Base-by-base conservation (phyloP, 148 eudicot species). In the Vaccinium darrowii region DNA sequence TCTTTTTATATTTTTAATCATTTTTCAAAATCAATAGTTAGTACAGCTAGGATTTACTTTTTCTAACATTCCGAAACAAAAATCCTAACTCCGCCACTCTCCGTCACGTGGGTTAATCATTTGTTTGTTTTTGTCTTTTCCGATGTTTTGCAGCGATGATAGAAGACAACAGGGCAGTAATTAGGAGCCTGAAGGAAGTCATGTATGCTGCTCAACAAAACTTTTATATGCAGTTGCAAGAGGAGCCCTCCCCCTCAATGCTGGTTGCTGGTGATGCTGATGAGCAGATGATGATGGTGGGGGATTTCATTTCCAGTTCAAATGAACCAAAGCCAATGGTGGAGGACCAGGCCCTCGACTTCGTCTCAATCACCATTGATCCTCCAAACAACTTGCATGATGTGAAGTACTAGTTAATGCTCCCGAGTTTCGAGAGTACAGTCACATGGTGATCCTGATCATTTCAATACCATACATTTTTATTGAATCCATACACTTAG, bases 301-400 rank as follows among this genome's bases (percentile, higher is more conserved):
- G n/a, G 16, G 19, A 2, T 12, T 50, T 7, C 7, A 23, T 5
- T 57, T 53, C 43, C 6, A 14, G 43, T 14, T 14, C 25, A 23
- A 14, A 19, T 74, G 49, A 2, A 19, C 10, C 80, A 53, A 16
- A 53, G 47, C 57, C 43, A 78, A 53, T 53, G 62, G 33, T 1
- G 60, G 62, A 30, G 33, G 81, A 78, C 63, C 63, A 25, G 19
- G 57, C 33, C 21, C 81, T 78, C 5, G 27, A 15, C 33, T 78
- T 78, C 81, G 52, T 15, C 19, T 51, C 81, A 54, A 19, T 78
- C 58, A 15, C 81, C 62, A 15, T 78, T 14, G 81, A 78, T 78
- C 60, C 81, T 53, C 81, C 81, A 13, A 78, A 27, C 10, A 78
- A 62, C 60, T 53, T 67, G 69, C 27, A n/a, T 78, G 62, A 78